Evolutionary conservation across 2,329 filamentous ascomycete species (phyloP), one percentile per base, ranked within the genome.

Genomic region (Fusarium agapanthi): DNA sequence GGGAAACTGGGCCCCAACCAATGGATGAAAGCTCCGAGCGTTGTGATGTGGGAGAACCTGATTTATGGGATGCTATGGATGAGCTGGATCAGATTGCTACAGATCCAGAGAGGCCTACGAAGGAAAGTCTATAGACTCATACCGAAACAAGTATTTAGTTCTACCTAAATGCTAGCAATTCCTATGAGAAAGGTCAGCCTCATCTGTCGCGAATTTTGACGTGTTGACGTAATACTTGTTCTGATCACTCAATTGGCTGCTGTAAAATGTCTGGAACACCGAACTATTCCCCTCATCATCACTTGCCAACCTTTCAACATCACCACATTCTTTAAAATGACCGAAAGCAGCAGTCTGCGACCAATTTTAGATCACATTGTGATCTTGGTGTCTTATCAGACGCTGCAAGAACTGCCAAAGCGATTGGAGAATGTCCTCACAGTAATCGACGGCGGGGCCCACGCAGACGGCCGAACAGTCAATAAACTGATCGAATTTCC

Each of bases 331-430:
- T 6, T 13, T 0, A 40, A 35, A 9, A 72, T 61, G 58, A 15
- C 41, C 0, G 24, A 24, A 26, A n/a, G 2, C 3, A 22, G 5
- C 16, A 51, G 3, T 2, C 18, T 73, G 0, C 22, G 12, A 3
- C 67, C 71, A 4, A 73, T 67, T 14, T 5, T 73, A 1, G 71
- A 73, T 7, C 71, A 73, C 10, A 64, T 73, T 18, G 70, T 73
- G 13, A 45, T 73, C 4, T 14, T 73, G 1, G 58, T 73, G 4
- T 73, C 70, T 2, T 55, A 67, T 2, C 37, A 73, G 10, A 71
- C 66, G 4, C 28, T 73, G 0, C 66, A 71, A 5, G 40, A 67
- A 5, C 58, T 73, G 0, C 71, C 71, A 3, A 68, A 61, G 10
- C 66, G 24, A 2, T n/a, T 73, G 1, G 45, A 73, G 2, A 44